Base-by-base conservation (phyloP, 2,329 filamentous ascomycete genomes). In the Diaporthe sp. region DNA sequence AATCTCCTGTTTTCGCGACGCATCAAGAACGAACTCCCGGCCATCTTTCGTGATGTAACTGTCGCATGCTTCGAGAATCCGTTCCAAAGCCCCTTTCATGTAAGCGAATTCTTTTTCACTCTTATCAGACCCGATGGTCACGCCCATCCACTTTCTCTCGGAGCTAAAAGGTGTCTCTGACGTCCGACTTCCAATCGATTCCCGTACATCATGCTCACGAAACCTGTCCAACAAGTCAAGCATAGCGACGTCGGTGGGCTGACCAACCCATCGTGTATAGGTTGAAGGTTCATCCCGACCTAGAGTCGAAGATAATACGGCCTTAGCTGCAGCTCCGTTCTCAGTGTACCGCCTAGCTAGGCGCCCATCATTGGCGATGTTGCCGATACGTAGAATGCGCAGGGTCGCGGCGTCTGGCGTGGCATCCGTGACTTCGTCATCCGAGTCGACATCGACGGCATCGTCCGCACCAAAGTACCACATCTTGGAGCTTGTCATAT, bases 71-170 rank as follows among this genome's bases (percentile, higher is more conserved):
- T 92, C 92, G 8, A 99, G 86, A 31, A 99, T 90, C 83, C 93
- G 94, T 84, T 99, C 97, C 55, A 98, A 89, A 46, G 97, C 95
- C 44, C 97, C 97, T 83, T 99, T 99, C 86, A 98, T 94, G 83
- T 98, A 99, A 0, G 95, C 96, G 78, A 95, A 92, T 80, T 98
- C 94, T 77, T 92, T 92, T 51, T 94, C 92, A 72, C 87, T 86
- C 75, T 87, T 88, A 65, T 91, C 88, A 31, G 88, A 87, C 58
- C 92, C 92, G 79, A 98, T 94, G 2, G 95, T 94, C 39, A 98
- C 96, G 46, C 97, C 97, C 97, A 99, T 99, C 96, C 96, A 99
- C 84, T 99, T 99, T 75, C 96, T 91, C 82, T 98, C 95, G 1
- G 97, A 99, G 82, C 96, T 98, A 84, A 99, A 99, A 0, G 97